Evolutionary conservation across 345 rosid species (phyloP).

Genomic region (Gossypium longicalyx): DNA sequence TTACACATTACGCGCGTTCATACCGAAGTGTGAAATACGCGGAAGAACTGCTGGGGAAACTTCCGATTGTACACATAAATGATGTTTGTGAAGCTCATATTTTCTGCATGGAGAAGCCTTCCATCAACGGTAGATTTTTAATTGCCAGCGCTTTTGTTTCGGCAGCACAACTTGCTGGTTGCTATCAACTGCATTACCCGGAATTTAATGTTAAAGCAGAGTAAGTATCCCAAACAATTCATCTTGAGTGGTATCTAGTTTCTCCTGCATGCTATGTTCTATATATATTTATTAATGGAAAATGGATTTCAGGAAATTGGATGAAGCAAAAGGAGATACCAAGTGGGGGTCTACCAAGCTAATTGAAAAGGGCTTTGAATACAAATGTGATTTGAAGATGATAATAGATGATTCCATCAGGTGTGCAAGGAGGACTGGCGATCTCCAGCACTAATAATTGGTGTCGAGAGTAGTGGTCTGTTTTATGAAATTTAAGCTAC

Average conservation of each 20-base stretch:
- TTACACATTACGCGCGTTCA: not conserved
- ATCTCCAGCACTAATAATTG: not conserved
- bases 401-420: conserved; percentile 25
- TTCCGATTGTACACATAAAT: conserved; percentile 45
- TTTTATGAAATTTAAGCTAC: not conserved
- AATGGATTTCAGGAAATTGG: conserved; percentile 24
- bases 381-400: conserved; percentile 21
- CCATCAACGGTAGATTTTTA: conserved; percentile 33
- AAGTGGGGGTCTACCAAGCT: conserved; percentile 26
- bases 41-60: conserved; percentile 31
- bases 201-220: conserved; percentile 22
- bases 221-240: not conserved
- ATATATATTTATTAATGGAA: not conserved
- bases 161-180: conserved; percentile 14
- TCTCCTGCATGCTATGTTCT: too few relatives aligned
- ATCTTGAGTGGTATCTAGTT: too few relatives aligned
- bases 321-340: conserved; percentile 4
- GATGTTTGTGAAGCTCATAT: conserved; percentile 42
- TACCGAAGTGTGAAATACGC: conserved; percentile 15
- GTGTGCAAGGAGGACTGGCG: conserved; percentile 16
- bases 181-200: conserved; percentile 19
- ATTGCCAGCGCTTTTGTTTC: conserved; percentile 10
- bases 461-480: not conserved
- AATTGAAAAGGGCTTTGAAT: conserved; percentile 27
- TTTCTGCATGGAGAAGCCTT: conserved; percentile 31